Percentiles rank a stretch among this genome's conserved stretches.
These are phyloP conservation scores for Narthecium ossifragum DNA, from an alignment of 106 monocot species.

Conservation along the genomic window DNA sequence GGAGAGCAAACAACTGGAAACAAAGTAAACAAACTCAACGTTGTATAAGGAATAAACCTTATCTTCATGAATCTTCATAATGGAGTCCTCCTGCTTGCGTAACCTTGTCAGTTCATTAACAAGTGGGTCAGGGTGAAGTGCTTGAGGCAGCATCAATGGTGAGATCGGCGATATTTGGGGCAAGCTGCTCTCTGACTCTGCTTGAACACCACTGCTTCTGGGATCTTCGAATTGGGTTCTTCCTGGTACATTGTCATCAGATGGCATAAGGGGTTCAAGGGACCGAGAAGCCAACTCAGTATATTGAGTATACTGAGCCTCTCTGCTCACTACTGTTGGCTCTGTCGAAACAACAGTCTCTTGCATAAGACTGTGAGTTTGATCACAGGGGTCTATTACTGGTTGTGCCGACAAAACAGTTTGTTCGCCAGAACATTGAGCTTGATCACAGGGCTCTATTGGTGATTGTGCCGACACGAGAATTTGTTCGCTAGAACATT, in stretches of 20 bases:
- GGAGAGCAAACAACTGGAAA: not conserved
- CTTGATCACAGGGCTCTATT: too few relatives aligned
- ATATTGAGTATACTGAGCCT: too few relatives aligned
- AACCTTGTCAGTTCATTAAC: conserved; percentile 9
- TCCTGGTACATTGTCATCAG: not conserved
- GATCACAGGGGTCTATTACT: too few relatives aligned
- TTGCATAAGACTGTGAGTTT: too few relatives aligned
- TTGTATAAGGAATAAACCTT: not conserved
- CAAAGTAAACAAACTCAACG: not conserved
- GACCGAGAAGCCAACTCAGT: too few relatives aligned
- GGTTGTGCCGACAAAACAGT: too few relatives aligned
- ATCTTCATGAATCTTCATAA: conserved; percentile 2
- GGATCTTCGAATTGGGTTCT: not conserved
- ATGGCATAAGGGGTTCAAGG: too few relatives aligned
- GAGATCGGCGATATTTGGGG: not conserved
- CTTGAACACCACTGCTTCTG: not conserved
- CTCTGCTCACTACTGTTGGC: too few relatives aligned
- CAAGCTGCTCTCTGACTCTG: not conserved
- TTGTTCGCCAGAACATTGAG: too few relatives aligned
- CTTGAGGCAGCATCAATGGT: conserved; percentile 5
- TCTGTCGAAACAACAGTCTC: too few relatives aligned
- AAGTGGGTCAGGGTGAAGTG: conserved; percentile 11
- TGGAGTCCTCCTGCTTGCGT: not conserved
- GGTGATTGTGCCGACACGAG: too few relatives aligned
- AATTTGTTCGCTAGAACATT: too few relatives aligned